Base-by-base conservation (phyloP, 768 basidiomycete species). In the Boletus fagicola region DNA sequence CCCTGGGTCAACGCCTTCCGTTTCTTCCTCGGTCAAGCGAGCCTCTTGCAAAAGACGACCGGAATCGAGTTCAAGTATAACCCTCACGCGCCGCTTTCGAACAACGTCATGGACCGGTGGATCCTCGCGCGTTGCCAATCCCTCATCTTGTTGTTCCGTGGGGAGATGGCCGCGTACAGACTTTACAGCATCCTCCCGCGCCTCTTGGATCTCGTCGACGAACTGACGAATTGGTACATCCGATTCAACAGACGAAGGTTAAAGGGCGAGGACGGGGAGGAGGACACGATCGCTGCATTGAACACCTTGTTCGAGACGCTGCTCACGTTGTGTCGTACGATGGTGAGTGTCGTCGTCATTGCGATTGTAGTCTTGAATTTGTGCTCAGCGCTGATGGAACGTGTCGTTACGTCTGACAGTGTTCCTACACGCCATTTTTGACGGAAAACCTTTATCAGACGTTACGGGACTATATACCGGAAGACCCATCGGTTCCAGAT, bases 1-100 rank as follows among this genome's bases (percentile, higher is more conserved):
- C 96, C 96, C 5, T 98, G 97, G 94, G 83, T 98, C 70, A 99
- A 98, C 72, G 92, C 95, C 44, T 95, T 95, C 86, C 93, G 96
- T 54, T 99, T 99, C 84, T 97, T 98, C 84, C 80, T 98, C 48
- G 93, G 92, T n/a, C 95, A 98, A 70, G 91, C 85, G 36, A 87
- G 86, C 4, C 77, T 98, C 26, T 79, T 93, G 65, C 88, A 93
- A 73, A 96, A 96, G 71, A 83, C 83, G 22, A 81, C 81, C 10
- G 86, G 86, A 5, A 75, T 84, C 58, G 83, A 86, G 49, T 98
- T 98, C 77, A 77, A 80, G 61, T 98, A 98, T 74, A 83, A 97
- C 67, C 81, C 90, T n/a, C 85, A 93, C 63, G 90, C 90, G 0
- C 82, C 88, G 7, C 76, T 89, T 20, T 90, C 92, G 15, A 82